These are phyloP conservation scores for Thermochaetoides thermophila DNA, from an alignment of 495 filamentous ascomycete genomes.

Conservation along the genomic window DNA sequence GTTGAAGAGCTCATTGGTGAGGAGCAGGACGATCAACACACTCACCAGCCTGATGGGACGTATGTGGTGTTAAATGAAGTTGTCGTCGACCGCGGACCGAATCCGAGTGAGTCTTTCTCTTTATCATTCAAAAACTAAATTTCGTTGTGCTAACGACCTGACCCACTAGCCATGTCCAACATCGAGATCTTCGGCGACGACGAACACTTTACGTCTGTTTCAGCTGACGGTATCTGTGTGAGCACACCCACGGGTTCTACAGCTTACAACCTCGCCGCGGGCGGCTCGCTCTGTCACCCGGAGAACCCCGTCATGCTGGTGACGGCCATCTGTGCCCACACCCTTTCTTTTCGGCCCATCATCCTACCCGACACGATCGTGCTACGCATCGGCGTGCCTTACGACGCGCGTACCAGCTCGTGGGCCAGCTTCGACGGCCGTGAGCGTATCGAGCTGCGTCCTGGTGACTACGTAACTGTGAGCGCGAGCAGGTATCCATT, in stretches of 20 bases:
- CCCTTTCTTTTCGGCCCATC: constrained; percentile 87
- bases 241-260: constrained; percentile 88
- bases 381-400: constrained; percentile 79
- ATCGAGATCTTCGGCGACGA: constrained; percentile 91
- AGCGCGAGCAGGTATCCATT: constrained; percentile 88
- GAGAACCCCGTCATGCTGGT: constrained; percentile 95
- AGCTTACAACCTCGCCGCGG: constrained; percentile 93
- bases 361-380: constrained; percentile 93
- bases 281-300: constrained; percentile 86
- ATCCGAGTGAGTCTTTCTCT: constrained; percentile 47
- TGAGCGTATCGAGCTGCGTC: constrained; percentile 70
- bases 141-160: constrained; percentile 4
- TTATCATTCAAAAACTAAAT: neutral
- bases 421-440: constrained; percentile 98
- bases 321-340: constrained; percentile 91
- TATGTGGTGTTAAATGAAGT: constrained; percentile 87
- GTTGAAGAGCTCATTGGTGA: constrained; percentile 81
- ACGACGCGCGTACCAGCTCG: constrained; percentile 71
- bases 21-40: constrained; percentile 62
- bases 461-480: constrained; percentile 92
- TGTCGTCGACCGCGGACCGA: constrained; percentile 83
- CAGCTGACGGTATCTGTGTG: constrained; percentile 80
- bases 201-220: constrained; percentile 79
- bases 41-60: constrained; percentile 65
- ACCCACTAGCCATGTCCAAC: constrained; percentile 54